Base-by-base conservation (phyloP, 305 asterid genomes). In the Salvia sclarea region DNA sequence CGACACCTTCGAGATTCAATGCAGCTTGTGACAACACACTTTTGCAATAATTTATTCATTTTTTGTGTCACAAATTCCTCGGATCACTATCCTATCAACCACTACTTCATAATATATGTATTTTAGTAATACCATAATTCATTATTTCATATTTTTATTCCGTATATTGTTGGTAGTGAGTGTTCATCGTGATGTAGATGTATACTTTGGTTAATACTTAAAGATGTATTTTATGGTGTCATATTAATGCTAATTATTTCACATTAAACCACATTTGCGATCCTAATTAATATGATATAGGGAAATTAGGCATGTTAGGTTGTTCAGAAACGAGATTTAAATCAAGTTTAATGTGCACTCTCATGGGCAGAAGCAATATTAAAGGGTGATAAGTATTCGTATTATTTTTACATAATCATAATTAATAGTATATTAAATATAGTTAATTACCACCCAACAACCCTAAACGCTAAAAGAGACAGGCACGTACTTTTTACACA, bases 1-100 rank as follows among this genome's bases (percentile, higher is more conserved):
- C 82, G 82, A 78, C 82, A 70, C 74, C 44, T 41, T 44, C 28
- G 5, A 43, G 45, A 22, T 60, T 71, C 63, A 66, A 72, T 49
- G 69, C 80, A 49, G 13, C 66, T 13, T n/a, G 14, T 64, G 66
- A 64, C 66, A 63, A 22, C 66, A 38, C 65, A 43, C 41, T 11
- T 17, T n/a, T 8, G 20, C 68, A 59, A 48, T 70, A 5, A 60
- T 49, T 40, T 70, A 24, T 50, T 69, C 60, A 13, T 47, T 68
- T 44, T 18, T 16, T 8, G 14, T n/a, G n/a, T 10, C 64, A 33
- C 52, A 61, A 60, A 6, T 38, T 61, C 37, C 2, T 41, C 6
- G 21, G 40, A 61, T 66, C 38, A n/a, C 50, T 35, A 64, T 31
- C 57, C 5, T 37, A 30, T 16, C 30, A 44, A 28, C 44, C 24